Evolutionary conservation across 2,329 filamentous ascomycete species (phyloP), one percentile per base, ranked within the genome.

Genomic region (Ceratocystis colombiana): DNA sequence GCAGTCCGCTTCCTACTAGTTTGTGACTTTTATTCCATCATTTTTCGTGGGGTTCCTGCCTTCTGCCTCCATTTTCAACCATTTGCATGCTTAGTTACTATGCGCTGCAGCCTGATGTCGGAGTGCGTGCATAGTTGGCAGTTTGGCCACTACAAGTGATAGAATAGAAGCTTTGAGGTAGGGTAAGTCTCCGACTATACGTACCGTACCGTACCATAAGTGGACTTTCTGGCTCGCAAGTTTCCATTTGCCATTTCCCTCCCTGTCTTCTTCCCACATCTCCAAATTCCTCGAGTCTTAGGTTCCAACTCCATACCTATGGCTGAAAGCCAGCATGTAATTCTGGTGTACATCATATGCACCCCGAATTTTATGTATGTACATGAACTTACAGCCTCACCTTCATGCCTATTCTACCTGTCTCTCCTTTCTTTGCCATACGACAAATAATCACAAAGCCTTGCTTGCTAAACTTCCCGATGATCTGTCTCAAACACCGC

Each of bases 341-440:
- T 53, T 22, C 20, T 53, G 48, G 20, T 12, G 10, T 15, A 41
- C 22, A 22, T 22, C 37, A 10, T 41, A 41, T 41, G 10, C 37
- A 41, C 37, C 10, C 37, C 10, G 37, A 15, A 5, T 20, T 53
- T 53, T 20, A 3, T 6, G 22, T 50, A n/a, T 53, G 8, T 53
- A 53, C 48, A 20, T 53, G 20, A 15, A 53, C 48, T 25, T 20
- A 10, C 7, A 28, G 48, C 48, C 48, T 25, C 10, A 5, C 22
- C 48, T 25, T 5, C 45, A 6, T 48, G 45, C 1, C 20, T 22
- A 25, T 25, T 55, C 37, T 55, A 25, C 20, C 50, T 55, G 50
- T 59, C 15, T 59, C 22, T 59, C 28, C 55, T n/a, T 59, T 59
- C 28, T 33, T n/a, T 59, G 55, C 55, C 25, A 33, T 59, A 30